Evolutionary conservation across 73 alveolate genomes (phyloP).

Genomic region (Tetrahymena malaccensis): DNA sequence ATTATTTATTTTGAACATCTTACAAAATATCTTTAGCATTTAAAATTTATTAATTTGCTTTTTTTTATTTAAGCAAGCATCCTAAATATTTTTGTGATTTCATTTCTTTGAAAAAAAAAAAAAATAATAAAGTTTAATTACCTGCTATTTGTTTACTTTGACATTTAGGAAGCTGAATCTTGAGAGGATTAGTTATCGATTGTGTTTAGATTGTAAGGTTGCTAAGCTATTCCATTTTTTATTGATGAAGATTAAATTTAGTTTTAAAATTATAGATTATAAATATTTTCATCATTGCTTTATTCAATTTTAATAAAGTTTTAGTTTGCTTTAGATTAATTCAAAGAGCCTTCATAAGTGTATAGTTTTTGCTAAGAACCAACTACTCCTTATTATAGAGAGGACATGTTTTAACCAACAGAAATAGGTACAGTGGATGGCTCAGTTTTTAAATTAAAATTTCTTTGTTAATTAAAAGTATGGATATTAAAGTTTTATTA

Average conservation of each 20-base stretch:
- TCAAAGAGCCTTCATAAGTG: neutral
- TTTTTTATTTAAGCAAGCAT: too few relatives aligned
- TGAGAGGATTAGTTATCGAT: neutral
- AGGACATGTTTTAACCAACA: neutral
- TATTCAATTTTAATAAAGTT: neutral
- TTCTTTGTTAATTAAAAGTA: neutral
- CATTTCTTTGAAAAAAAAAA: too few relatives aligned
- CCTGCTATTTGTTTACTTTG: neutral
- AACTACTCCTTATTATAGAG: neutral
- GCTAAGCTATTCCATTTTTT: neutral
- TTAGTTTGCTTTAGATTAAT: neutral
- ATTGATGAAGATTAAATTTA: neutral
- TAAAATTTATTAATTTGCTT: too few relatives aligned
- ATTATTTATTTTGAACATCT: too few relatives aligned
- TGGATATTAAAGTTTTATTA: neutral
- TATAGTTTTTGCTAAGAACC: neutral
- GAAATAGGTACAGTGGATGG: neutral
- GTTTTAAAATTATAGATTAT: neutral
- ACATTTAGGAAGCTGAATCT: neutral
- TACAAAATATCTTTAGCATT: too few relatives aligned
- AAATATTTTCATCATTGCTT: neutral
- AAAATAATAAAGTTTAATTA: neutral
- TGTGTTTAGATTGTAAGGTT: neutral
- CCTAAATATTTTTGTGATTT: too few relatives aligned
- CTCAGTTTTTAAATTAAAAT: neutral